Evolutionary conservation across 345 rosid genomes (phyloP).

Genomic region (Durio zibethinus): DNA sequence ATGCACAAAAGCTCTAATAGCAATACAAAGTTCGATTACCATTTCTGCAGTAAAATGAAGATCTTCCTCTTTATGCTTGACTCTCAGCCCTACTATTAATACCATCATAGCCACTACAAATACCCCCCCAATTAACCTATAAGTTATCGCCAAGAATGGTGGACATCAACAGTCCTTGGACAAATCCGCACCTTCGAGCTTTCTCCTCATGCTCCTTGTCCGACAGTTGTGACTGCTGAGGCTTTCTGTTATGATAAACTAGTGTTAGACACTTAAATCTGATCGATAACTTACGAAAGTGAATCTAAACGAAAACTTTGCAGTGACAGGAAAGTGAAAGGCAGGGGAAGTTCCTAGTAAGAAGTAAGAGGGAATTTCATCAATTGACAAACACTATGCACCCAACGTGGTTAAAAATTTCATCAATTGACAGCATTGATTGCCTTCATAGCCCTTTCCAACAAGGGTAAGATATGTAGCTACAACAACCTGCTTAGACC

Average conservation of each 20-base stretch:
- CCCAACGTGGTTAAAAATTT: not conserved
- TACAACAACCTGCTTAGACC: not conserved
- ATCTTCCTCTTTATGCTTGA: conserved; percentile 22
- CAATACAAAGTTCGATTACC: conserved; percentile 18
- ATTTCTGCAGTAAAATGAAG: conserved; percentile 16
- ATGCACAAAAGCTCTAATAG: conserved; percentile 27
- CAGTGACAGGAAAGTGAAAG: not conserved
- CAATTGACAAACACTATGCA: not conserved
- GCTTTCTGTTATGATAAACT: conserved; percentile 32
- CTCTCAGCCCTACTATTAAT: conserved; percentile 16
- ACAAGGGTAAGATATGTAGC: not conserved
- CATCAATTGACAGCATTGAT: not conserved
- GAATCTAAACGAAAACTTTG: not conserved
- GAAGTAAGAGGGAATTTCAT: not conserved
- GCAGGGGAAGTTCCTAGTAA: not conserved
- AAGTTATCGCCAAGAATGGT: conserved; percentile 42
- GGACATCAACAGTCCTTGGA: conserved; percentile 49
- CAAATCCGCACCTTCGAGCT: conserved; percentile 44
- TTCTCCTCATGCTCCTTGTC: conserved; percentile 56
- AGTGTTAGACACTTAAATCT: conserved; percentile 19
- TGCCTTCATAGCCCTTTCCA: not conserved
- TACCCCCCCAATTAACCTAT: conserved; percentile 23
- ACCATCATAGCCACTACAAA: conserved; percentile 11
- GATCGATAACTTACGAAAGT: not conserved
- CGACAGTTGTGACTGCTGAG: conserved; percentile 24